A percentile compares a stretch with the other conserved stretches of the same genome.
phyloP scores from a whole-genome alignment of 2,329 filamentous ascomycete species.

The Neofusicoccum kwambonambiense region DNA sequence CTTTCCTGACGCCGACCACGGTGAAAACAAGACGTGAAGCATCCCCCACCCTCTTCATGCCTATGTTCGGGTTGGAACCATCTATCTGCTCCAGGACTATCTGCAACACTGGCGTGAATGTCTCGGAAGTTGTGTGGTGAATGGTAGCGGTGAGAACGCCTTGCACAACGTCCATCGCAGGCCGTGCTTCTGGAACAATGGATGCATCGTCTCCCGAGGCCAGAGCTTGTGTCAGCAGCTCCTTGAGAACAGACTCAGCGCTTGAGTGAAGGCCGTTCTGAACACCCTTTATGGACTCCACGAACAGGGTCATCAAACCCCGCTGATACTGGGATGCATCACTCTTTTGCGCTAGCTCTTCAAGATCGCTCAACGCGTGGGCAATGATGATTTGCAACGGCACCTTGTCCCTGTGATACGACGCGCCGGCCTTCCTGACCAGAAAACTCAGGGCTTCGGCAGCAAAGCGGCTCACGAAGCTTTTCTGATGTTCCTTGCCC shows the following conservation, averaged over 20 bases:
- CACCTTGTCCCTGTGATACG: slow-evolving; percentile 68
- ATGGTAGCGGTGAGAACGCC: slow-evolving; percentile 79
- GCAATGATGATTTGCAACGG: slow-evolving; percentile 69
- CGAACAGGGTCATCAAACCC: slow-evolving; percentile 88
- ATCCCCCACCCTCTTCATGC: slow-evolving; percentile 24
- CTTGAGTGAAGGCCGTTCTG: slow-evolving; percentile 59
- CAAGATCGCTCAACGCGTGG: slow-evolving; percentile 70
- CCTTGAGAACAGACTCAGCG: slow-evolving; percentile 53
- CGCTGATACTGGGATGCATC: slow-evolving; percentile 72
- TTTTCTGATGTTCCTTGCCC: slow-evolving; percentile 77
- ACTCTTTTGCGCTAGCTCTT: slow-evolving; percentile 52
- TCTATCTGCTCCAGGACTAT: slow-evolving; percentile 45
- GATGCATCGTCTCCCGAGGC: slow-evolving; percentile 23
- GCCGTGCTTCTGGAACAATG: slow-evolving; percentile 43
- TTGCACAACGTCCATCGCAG: slow-evolving; percentile 61
- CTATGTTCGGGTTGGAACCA: neutral
- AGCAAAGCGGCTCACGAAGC: slow-evolving; percentile 86
- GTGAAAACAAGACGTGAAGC: slow-evolving; percentile 60
- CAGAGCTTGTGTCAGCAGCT: slow-evolving; percentile 43
- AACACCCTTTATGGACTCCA: slow-evolving; percentile 71
- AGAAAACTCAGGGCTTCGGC: slow-evolving; percentile 95
- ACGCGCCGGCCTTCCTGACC: slow-evolving; percentile 79
- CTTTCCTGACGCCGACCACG: slow-evolving; percentile 76
- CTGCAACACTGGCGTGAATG: slow-evolving; percentile 67
- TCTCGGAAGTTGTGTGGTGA: slow-evolving; percentile 75